Conservation (phyloP, 768 basidiomycete species). For the Mycena kentingensis region DNA sequence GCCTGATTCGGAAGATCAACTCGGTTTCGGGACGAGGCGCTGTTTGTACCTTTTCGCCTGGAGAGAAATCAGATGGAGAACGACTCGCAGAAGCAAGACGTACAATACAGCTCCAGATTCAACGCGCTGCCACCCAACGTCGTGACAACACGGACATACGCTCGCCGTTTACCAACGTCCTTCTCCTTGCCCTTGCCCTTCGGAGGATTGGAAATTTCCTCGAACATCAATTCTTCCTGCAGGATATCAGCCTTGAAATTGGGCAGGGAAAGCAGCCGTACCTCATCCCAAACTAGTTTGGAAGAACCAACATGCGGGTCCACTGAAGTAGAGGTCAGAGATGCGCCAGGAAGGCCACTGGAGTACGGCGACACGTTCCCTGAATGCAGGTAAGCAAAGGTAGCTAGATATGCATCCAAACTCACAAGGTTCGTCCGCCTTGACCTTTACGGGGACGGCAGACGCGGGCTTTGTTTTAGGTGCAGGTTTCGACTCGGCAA, state of each 20-base stretch:
- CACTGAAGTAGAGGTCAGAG: conserved; percentile 89
- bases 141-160: conserved; percentile 94
- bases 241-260: neutral
- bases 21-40: neutral
- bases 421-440: conserved; percentile 70
- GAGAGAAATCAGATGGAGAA: neutral
- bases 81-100: neutral
- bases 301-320: conserved; percentile 71
- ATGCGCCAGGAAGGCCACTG: conserved; percentile 87
- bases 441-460: conserved; percentile 45
- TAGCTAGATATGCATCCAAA: conserved; percentile 3
- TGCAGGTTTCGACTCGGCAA: conserved; percentile 36
- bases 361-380: conserved; percentile 94
- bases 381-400: conserved; percentile 28
- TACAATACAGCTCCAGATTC: conserved; percentile 81
- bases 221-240: conserved; percentile 97
- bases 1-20: conserved; percentile 52
- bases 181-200: conserved; percentile 94
- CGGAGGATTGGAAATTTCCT: conserved; percentile 77
- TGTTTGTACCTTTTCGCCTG: conserved; percentile 64
- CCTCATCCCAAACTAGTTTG: conserved; percentile 94
- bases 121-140: conserved; percentile 84
- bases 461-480: conserved; percentile 34
- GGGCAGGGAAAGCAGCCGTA: conserved; percentile 28
- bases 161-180: conserved; percentile 86